Evolutionary conservation across 768 basidiomycete species (phyloP), one percentile per base, ranked within the genome.

Genomic region (Holtermanniella nyarrowii): DNA sequence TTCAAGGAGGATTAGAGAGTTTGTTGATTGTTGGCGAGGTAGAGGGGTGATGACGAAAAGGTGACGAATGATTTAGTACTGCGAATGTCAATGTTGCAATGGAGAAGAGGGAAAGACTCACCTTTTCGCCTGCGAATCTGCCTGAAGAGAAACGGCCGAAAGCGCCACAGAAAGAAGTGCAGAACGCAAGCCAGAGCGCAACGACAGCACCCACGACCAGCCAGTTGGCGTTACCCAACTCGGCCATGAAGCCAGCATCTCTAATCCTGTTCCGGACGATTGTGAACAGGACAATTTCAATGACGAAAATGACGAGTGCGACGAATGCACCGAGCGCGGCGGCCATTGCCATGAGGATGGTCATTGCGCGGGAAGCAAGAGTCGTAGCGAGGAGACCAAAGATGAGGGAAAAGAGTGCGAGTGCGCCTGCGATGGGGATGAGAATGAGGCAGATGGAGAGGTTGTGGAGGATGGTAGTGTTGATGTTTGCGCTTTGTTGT

Each of bases 261-360:
- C 77, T 75, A 63, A 84, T 77, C 41, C 77, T 76, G 57, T 79
- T 68, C 52, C 81, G 80, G 16, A 79, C 80, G 55, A 86, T 78
- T 44, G 82, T 82, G 69, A 84, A 90, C 47, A 90, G 78, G 41
- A 79, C 79, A 79, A 88, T 83, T 72, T 87, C 86, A 69, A 88
- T 75, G 42, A 87, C 72, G 73, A 81, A 88, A 2, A 76, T 81
- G 56, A 88, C 72, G 48, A 88, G 75, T 5, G 82, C 81, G 59
- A 78, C 71, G 48, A 88, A 68, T n/a, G 78, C 73, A 5, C 83
- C 85, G 49, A 89, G 75, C 16, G 79, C 77, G 48, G 82, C 75
- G 50, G 79, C 58, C 49, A 89, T 76, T 14, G 81, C 75, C 86
- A 88, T 88, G 69, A 87, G 68, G 54, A 87, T 77, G 13, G 86